phyloP scores from a whole-genome alignment of 164 flowering plant genomes.

The Annona squamosa region DNA sequence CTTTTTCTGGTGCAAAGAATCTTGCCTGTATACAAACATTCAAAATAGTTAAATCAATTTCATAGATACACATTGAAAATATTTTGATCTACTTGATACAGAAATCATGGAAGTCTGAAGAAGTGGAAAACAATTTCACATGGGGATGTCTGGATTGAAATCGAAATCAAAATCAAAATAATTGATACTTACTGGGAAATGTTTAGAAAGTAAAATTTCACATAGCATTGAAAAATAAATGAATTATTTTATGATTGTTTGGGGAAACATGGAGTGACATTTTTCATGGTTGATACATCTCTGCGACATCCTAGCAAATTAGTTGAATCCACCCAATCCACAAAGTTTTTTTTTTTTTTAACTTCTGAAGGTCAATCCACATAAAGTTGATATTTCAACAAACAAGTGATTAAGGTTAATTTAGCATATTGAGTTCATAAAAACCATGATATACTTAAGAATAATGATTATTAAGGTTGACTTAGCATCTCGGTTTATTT shows the following conservation, averaged over 20 bases:
- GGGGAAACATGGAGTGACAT: neutral
- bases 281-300: neutral
- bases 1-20: slow-evolving; percentile 84
- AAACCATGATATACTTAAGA: too few species aligned
- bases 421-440: neutral
- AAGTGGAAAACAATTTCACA: neutral
- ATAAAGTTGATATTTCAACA: neutral
- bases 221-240: neutral
- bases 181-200: neutral
- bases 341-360: too few species aligned
- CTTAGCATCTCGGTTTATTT: too few species aligned
- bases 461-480: too few species aligned
- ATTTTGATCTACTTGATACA: neutral
- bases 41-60: neutral
- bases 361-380: neutral
- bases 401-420: neutral
- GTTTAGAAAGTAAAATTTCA: neutral
- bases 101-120: neutral
- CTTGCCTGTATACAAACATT: slow-evolving; percentile 50
- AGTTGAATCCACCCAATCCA: neutral
- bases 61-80: neutral
- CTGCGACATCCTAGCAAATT: neutral
- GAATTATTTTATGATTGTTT: neutral
- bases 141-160: neutral
- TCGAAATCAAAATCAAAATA: too few species aligned